Conservation (phyloP, 345 rosid species). For the Euclidium syriacum region DNA sequence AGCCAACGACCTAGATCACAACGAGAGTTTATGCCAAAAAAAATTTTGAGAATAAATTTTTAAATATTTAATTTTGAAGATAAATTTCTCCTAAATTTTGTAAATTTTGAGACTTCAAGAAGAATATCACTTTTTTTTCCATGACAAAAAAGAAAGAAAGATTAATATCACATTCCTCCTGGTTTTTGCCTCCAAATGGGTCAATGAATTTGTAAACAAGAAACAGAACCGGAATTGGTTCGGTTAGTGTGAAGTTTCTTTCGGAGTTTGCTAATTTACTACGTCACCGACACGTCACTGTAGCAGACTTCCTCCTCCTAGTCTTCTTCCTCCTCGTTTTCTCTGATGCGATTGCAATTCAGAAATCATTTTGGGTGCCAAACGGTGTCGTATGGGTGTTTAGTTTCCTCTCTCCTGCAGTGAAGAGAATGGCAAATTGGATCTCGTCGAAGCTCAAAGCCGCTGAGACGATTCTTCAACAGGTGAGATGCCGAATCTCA, state of each 20-base stretch:
- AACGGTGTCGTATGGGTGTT: background rate
- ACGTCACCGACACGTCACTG: slow-evolving; percentile 22
- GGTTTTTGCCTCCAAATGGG: background rate
- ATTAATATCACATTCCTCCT: background rate
- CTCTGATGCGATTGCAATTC: slow-evolving; percentile 10
- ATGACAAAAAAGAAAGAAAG: background rate
- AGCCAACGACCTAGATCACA: too few relatives aligned
- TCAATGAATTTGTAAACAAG: background rate
- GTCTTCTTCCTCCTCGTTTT: slow-evolving; percentile 5
- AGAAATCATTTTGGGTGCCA: background rate
- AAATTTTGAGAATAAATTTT: too few relatives aligned
- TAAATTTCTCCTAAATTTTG: too few relatives aligned
- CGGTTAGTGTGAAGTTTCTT: slow-evolving; percentile 5
- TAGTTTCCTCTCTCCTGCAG: background rate
- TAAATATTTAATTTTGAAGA: too few relatives aligned
- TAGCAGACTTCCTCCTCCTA: slow-evolving; percentile 10
- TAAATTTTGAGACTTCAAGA: too few relatives aligned
- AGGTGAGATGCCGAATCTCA: slow-evolving; percentile 35
- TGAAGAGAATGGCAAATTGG: slow-evolving; percentile 74
- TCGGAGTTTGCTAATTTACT: background rate
- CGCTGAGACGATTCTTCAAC: slow-evolving; percentile 80
- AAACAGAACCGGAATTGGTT: background rate
- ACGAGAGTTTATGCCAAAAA: too few relatives aligned
- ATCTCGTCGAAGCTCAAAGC: slow-evolving; percentile 92
- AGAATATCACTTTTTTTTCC: too few relatives aligned